phyloP scores from a whole-genome alignment of 2,329 filamentous ascomycete species.

The Claviceps quebecensis region DNA sequence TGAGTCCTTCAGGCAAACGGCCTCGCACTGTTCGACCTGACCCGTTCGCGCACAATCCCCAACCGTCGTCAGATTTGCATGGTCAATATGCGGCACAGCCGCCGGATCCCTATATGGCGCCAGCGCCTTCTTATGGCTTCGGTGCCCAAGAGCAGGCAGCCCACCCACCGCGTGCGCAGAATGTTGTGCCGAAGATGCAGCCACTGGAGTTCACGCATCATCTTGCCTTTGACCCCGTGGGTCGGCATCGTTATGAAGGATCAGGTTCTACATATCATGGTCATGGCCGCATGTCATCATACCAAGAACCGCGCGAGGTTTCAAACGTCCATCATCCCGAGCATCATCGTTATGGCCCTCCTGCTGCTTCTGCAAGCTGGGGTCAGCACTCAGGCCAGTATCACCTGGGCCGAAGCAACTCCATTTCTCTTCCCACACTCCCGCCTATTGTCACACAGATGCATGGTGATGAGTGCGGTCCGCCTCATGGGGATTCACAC shows the following conservation, averaged over 20 bases:
- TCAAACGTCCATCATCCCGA: not conserved
- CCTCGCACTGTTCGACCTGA: conserved; percentile 7
- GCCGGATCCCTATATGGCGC: conserved; percentile 3
- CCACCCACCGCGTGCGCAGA: conserved; percentile 9
- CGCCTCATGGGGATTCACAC: not conserved
- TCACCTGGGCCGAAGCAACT: conserved; percentile 1
- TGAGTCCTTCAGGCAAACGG: conserved; percentile 13
- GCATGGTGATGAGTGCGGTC: not conserved
- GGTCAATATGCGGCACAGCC: not conserved
- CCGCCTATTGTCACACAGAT: conserved; percentile 14
- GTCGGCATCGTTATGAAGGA: not conserved
- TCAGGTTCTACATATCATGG: not conserved
- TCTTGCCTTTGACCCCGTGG: not conserved
- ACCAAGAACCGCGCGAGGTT: not conserved
- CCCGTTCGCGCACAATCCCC: not conserved
- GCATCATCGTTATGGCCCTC: not conserved
- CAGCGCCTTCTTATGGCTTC: conserved; percentile 5
- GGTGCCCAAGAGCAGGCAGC: not conserved
- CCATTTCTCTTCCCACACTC: conserved; percentile 8
- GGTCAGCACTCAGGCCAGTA: not conserved
- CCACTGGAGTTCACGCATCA: conserved; percentile 9
- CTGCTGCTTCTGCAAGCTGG: not conserved
- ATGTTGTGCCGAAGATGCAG: conserved; percentile 12
- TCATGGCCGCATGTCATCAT: conserved; percentile 3
- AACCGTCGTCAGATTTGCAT: not conserved